Conservation (phyloP, 2,329 filamentous ascomycete genomes). For the Pyrenophora graminea region DNA sequence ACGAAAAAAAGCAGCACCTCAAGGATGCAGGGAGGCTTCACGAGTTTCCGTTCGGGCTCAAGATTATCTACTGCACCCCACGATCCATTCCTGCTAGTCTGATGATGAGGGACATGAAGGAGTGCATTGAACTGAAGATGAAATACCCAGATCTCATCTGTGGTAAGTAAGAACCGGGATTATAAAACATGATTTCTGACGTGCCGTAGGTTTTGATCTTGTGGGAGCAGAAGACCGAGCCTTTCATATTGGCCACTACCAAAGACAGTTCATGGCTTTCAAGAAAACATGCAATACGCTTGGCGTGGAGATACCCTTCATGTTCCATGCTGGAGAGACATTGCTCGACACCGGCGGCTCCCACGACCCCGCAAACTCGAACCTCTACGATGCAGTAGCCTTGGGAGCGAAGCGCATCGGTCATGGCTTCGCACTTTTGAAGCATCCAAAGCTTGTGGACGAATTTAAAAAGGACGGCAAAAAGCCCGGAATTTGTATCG, state of each 20-base stretch:
- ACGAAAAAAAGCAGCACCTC: slow-evolving; percentile 52
- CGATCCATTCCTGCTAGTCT: slow-evolving; percentile 58
- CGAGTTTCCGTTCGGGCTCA: slow-evolving; percentile 65
- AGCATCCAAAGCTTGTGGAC: slow-evolving; percentile 66
- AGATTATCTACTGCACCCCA: slow-evolving; percentile 73
- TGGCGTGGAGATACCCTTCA: slow-evolving; percentile 66
- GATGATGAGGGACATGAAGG: slow-evolving; percentile 59
- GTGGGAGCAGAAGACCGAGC: slow-evolving; percentile 68
- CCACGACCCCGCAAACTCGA: slow-evolving; percentile 61
- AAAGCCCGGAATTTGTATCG: slow-evolving; percentile 62
- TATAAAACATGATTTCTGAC: not conserved
- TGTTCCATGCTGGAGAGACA: slow-evolving; percentile 79
- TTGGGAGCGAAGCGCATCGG: slow-evolving; percentile 71
- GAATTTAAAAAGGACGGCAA: slow-evolving; percentile 55
- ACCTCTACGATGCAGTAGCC: slow-evolving; percentile 69
- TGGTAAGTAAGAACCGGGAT: slow-evolving; percentile 51
- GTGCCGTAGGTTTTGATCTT: slow-evolving; percentile 65
- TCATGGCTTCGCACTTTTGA: slow-evolving; percentile 71
- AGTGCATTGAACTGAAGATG: slow-evolving; percentile 66
- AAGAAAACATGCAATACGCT: slow-evolving; percentile 54
- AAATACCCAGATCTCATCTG: slow-evolving; percentile 64
- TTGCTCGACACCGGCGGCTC: slow-evolving; percentile 65
- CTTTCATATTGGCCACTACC: slow-evolving; percentile 62
- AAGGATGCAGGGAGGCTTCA: slow-evolving; percentile 41
- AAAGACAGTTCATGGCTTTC: slow-evolving; percentile 64